These are phyloP conservation scores for Amanita fuliginea DNA, from an alignment of 768 basidiomycete genomes.

Conservation along the genomic window DNA sequence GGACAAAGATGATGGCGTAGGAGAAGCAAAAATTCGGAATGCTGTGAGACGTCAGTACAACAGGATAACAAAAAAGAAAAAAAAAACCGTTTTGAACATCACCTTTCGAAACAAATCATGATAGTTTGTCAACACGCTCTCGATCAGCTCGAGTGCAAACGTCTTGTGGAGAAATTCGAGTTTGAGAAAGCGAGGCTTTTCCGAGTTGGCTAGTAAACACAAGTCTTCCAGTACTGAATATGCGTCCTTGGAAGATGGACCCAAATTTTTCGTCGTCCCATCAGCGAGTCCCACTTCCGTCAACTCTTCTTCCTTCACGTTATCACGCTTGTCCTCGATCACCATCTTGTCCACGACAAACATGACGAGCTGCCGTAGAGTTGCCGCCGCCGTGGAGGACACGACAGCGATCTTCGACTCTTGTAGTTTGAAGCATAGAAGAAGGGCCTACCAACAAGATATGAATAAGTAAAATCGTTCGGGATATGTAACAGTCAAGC, in stretches of 20 bases:
- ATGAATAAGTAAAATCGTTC: not conserved
- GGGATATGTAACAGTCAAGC: conserved; percentile 15
- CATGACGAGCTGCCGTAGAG: conserved; percentile 93
- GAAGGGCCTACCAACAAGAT: conserved; percentile 48
- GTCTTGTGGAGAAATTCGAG: conserved; percentile 82
- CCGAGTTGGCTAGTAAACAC: conserved; percentile 76
- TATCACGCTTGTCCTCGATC: conserved; percentile 47
- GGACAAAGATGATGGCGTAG: conserved; percentile 86
- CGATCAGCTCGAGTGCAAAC: conserved; percentile 93
- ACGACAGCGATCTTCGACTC: conserved; percentile 95
- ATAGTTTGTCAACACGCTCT: conserved; percentile 92
- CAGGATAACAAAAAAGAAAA: not conserved
- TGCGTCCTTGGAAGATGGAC: conserved; percentile 73
- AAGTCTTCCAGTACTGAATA: conserved; percentile 89
- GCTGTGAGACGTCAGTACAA: conserved; percentile 30
- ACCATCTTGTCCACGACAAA: conserved; percentile 94
- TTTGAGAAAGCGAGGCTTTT: conserved; percentile 73
- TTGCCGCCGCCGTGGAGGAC: conserved; percentile 94
- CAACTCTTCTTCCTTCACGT: conserved; percentile 22
- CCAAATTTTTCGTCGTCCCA: conserved; percentile 49
- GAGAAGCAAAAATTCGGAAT: conserved; percentile 74
- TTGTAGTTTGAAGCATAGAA: conserved; percentile 93
- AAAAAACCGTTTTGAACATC: not conserved
- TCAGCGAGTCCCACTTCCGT: conserved; percentile 53
- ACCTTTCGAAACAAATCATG: conserved; percentile 79